Evolutionary conservation across 257 asterid species (phyloP).

Genomic region (Salvia miltiorrhiza): DNA sequence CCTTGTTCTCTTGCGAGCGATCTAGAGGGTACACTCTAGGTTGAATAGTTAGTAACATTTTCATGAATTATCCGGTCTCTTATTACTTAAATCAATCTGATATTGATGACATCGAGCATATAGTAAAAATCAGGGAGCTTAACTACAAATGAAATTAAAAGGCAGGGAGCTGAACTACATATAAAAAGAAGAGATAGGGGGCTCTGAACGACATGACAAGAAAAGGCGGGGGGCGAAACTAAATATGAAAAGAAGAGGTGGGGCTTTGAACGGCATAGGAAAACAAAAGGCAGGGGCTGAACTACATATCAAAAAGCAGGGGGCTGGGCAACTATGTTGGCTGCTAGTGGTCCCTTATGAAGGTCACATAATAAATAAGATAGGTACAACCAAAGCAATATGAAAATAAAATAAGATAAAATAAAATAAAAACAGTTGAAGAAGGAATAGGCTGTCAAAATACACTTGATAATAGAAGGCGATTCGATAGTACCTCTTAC

Average conservation of each 20-base stretch:
- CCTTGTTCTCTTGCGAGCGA: too few species aligned
- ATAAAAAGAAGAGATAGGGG: neutral
- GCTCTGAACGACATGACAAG: too few species aligned
- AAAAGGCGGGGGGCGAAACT: too few species aligned
- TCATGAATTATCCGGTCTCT: neutral
- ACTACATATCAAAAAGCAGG: too few species aligned
- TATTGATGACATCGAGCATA: neutral
- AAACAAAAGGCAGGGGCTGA: too few species aligned
- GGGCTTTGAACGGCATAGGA: too few species aligned
- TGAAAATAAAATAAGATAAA: too few species aligned
- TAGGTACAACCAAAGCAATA: neutral
- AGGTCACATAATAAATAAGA: neutral
- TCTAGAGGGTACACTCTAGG: too few species aligned
- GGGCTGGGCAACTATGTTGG: too few species aligned
- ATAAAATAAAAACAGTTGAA: neutral
- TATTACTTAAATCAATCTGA: conserved; percentile 1
- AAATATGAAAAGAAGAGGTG: neutral
- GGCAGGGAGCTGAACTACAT: neutral
- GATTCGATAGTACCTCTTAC: conserved; percentile 57
- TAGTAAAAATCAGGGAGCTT: neutral
- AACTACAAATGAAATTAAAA: neutral
- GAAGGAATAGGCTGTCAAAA: neutral
- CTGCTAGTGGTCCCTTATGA: too few species aligned
- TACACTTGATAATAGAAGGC: neutral
- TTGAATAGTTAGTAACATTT: too few species aligned